Evolutionary conservation across 768 basidiomycete species (phyloP).

Genomic region (Suillus subalutaceus): DNA sequence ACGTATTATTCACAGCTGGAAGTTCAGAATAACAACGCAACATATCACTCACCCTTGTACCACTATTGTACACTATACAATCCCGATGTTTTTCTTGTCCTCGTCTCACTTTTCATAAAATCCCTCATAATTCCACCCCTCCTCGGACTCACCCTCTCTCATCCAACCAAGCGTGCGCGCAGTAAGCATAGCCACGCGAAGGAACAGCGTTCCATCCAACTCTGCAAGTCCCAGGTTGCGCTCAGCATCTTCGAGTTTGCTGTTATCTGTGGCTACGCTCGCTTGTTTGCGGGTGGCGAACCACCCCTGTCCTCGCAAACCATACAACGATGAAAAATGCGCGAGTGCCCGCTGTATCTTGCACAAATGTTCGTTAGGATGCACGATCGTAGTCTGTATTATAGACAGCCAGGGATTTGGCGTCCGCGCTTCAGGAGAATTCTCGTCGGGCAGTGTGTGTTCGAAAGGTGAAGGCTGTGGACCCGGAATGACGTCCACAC

Average conservation of each 20-base stretch:
- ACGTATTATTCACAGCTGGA: not conserved
- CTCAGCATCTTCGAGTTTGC: constrained; percentile 23
- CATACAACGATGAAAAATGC: constrained; percentile 27
- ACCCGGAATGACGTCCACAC: constrained; percentile 17
- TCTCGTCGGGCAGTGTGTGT: constrained; percentile 11
- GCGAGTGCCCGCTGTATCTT: constrained; percentile 29
- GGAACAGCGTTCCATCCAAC: constrained; percentile 31
- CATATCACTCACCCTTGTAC: constrained; percentile 8
- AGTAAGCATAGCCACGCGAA: constrained; percentile 29
- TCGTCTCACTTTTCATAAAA: constrained; percentile 21
- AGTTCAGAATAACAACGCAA: not conserved
- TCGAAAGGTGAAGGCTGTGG: constrained; percentile 11
- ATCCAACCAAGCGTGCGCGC: constrained; percentile 37
- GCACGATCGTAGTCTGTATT: constrained; percentile 34
- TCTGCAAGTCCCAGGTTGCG: constrained; percentile 25
- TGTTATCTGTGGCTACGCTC: constrained; percentile 12
- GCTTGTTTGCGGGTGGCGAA: constrained; percentile 13
- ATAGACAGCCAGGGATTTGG: constrained; percentile 40
- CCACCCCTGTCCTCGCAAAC: constrained; percentile 17
- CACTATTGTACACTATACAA: constrained; percentile 17
- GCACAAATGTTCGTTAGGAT: constrained; percentile 33
- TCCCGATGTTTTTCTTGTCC: not conserved
- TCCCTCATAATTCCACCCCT: constrained; percentile 34
- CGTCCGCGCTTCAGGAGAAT: constrained; percentile 21
- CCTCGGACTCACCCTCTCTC: constrained; percentile 33